Evolutionary conservation across 768 basidiomycete species (phyloP).

Genomic region (Tulasnella sp.): DNA sequence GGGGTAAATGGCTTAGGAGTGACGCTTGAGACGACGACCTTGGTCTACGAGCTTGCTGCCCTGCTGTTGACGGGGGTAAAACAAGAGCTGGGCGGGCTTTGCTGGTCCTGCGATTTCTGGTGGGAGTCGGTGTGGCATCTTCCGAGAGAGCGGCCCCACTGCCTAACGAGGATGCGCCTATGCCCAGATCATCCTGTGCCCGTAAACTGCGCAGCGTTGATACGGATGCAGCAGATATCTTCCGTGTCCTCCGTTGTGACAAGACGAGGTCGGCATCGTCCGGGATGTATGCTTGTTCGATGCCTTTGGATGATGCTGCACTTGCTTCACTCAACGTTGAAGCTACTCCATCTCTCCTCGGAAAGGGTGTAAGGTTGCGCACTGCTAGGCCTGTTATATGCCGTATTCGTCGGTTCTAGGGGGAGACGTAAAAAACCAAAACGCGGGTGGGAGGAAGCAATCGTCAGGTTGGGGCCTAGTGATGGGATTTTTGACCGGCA

Average conservation of each 20-base stretch:
- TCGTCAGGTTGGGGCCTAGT: not conserved
- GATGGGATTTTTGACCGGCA: not conserved
- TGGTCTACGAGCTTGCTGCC: constrained; percentile 4
- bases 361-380: constrained; percentile 23
- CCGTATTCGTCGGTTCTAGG: constrained; percentile 23
- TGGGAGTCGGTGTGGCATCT: not conserved
- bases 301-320: not conserved
- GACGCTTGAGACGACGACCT: constrained; percentile 16
- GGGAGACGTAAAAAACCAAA: not conserved
- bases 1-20: not conserved
- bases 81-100: constrained; percentile 1
- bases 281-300: constrained; percentile 7
- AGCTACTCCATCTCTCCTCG: constrained; percentile 10
- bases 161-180: not conserved
- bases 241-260: constrained; percentile 9
- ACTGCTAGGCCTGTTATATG: constrained; percentile 24
- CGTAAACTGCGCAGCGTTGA: constrained; percentile 3
- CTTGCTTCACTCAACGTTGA: not conserved
- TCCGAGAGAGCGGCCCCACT: not conserved
- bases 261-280: constrained; percentile 18
- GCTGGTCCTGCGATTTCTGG: not conserved
- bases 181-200: not conserved
- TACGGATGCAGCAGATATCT: constrained; percentile 20
- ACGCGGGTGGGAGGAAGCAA: not conserved
- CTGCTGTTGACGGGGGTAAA: not conserved